Conservation (phyloP, 2,329 filamentous ascomycete genomes). For the Zasmidium citrigriseum region DNA sequence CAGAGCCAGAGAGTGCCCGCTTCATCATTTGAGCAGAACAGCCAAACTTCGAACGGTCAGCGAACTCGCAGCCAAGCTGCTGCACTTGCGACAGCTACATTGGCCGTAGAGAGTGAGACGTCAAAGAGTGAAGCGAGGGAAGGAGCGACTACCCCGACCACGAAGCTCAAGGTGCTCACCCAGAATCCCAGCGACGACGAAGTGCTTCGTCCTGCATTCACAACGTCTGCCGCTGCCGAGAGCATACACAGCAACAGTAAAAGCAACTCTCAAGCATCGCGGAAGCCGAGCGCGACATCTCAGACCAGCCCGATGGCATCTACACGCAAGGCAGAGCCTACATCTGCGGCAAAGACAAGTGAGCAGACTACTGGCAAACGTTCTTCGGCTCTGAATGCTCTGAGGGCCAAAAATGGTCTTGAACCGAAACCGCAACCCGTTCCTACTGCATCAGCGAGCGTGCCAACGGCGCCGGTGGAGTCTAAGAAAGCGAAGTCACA, state of each 20-base stretch:
- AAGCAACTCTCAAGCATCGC: neutral
- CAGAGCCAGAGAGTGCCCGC: neutral
- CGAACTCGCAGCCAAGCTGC: neutral
- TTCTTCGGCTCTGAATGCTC: neutral
- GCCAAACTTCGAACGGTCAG: neutral
- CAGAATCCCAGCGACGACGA: neutral
- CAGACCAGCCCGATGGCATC: constrained; percentile 10
- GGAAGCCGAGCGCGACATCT: constrained; percentile 1
- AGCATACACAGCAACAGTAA: neutral
- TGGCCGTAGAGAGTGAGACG: neutral
- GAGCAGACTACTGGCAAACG: neutral
- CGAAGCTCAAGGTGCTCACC: neutral
- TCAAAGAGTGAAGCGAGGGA: too few species aligned
- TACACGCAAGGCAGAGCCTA: neutral
- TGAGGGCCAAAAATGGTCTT: neutral
- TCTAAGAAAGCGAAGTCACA: too few species aligned
- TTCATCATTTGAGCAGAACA: neutral
- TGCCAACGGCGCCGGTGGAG: neutral
- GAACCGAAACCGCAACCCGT: neutral
- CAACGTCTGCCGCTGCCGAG: neutral
- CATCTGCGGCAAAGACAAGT: neutral
- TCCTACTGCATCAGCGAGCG: neutral
- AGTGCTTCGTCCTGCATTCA: neutral
- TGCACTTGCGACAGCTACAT: neutral
- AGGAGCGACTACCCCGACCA: neutral